phyloP scores from a whole-genome alignment of 163 green algal genomes.

The Prototheca stagnorum region DNA sequence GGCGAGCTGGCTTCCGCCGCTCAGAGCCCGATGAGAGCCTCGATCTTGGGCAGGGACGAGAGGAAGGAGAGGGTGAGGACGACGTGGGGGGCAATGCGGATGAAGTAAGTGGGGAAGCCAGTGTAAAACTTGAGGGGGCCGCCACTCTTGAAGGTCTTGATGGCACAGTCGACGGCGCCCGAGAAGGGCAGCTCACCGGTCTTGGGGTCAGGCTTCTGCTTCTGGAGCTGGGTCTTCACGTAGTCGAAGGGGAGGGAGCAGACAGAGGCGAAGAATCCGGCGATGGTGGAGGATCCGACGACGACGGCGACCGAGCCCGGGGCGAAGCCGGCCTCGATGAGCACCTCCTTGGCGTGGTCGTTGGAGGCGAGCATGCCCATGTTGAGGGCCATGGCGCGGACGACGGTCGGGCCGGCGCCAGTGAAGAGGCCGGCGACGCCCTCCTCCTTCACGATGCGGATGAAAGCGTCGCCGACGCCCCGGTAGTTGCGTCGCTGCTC shows the following conservation, averaged over 20 bases:
- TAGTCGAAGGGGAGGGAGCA: constrained; percentile 96
- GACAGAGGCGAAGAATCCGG: constrained; percentile 81
- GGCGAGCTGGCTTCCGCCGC: too few species aligned
- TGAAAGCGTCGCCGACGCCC: constrained; percentile 48
- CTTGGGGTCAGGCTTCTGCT: constrained; percentile 55
- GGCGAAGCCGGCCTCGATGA: constrained; percentile 51
- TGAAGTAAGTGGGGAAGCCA: constrained; percentile 87
- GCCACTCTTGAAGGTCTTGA: constrained; percentile 47
- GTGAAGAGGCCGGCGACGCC: constrained; percentile 82
- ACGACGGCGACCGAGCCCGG: constrained; percentile 37
- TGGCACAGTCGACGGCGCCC: constrained; percentile 67
- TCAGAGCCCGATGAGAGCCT: constrained; percentile 68
- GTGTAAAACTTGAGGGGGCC: constrained; percentile 95
- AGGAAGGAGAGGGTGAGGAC: constrained; percentile 83
- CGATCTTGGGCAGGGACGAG: constrained; percentile 54
- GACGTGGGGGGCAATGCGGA: constrained; percentile 76
- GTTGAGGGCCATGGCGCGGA: constrained; percentile 96
- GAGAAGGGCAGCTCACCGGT: constrained; percentile 24
- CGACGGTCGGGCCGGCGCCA: constrained; percentile 85
- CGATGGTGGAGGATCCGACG: constrained; percentile 57
- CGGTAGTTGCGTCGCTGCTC: constrained; percentile 94
- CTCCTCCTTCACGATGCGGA: constrained; percentile 81
- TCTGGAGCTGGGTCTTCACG: constrained; percentile 98
- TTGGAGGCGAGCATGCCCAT: constrained; percentile 99
- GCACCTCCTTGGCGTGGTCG: constrained; percentile 87